A percentile compares a stretch with the other conserved stretches of the same genome.
These are phyloP conservation scores for Artemisia annua DNA, from an alignment of 129 eudicot species.

Conservation along the genomic window DNA sequence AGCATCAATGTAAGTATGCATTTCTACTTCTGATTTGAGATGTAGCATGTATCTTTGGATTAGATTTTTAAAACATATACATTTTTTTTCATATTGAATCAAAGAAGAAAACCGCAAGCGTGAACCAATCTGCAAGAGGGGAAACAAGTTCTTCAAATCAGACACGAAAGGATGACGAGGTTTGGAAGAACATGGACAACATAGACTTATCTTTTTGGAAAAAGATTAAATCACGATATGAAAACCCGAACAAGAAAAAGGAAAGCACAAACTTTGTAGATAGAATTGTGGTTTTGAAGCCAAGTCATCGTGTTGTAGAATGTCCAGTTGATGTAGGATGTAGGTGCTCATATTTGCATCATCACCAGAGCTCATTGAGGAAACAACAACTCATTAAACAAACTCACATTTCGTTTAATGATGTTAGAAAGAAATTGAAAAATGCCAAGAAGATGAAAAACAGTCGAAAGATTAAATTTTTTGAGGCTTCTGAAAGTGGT, in stretches of 20 bases:
- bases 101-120: conserved; percentile 19
- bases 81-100: conserved; percentile 20
- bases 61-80: conserved; percentile 11
- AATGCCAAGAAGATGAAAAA: conserved; percentile 24
- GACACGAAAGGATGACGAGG: conserved; percentile 8
- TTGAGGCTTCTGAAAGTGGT: conserved; percentile 16
- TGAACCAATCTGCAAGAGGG: conserved; percentile 15
- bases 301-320: conserved; percentile 12
- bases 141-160: conserved; percentile 18
- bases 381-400: conserved; percentile 33
- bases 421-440: conserved; percentile 15
- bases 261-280: conserved; percentile 23
- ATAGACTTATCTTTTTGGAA: conserved; percentile 34
- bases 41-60: not conserved
- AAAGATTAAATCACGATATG: conserved; percentile 28
- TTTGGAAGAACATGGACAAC: conserved; percentile 29
- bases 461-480: conserved; percentile 17
- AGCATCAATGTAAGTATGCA: conserved; percentile 31
- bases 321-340: conserved; percentile 34
- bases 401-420: conserved; percentile 25
- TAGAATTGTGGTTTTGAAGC: conserved; percentile 44
- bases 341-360: conserved; percentile 42
- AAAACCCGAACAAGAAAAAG: conserved; percentile 21
- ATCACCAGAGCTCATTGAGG: conserved; percentile 23
- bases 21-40: not conserved